Base-by-base conservation (phyloP, 75 land plant genomes). In the Gnetum montanum region DNA sequence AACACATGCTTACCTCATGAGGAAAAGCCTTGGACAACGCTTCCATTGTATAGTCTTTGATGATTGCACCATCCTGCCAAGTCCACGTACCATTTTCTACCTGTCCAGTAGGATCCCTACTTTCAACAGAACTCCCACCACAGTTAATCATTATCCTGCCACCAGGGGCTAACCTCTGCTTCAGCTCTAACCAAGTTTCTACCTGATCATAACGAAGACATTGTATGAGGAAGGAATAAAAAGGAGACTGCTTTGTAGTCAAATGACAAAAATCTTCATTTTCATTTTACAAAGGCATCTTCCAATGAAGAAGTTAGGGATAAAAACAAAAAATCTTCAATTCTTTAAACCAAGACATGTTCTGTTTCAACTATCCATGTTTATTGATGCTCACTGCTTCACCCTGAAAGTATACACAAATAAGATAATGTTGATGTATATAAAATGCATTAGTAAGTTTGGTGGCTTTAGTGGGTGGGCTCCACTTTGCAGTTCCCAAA, bases 91-190 rank as follows among this genome's bases (percentile, higher is more conserved):
- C 59, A 40, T 68, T 36, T 16, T 59, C 63, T 4, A 8, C 10
- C 22, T 30, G 38, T 22, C 57, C 29, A 22, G 19, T 26, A 33
- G 45, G 34, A 31, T 47, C 53, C 5, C 43, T 49, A 26, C 34
- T 48, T 61, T 54, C 72, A 26, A 59, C 62, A 54, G 60, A 49
- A 23, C 48, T 49, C 6, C 83, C 93, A 49, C 84, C 88, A 67
- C 93, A 88, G 27, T 88, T 83, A 13, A 80, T 70, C 84, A 88
- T 88, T 49, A 88, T 61, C 16, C 93, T 76, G 12, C 93, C 93
- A 24, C 75, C 62, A 0, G 75, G 74, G 71, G 67, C 73, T 62
- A 88, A 50, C 57, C 50, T 83, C 23, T 66, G 60, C 12, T 62
- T 62, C 24, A 88, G 43, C 25, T 75, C 68, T 65, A 80, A 41